These are phyloP conservation scores for Funneliformis geosporum DNA, from an alignment of 192 early-diverging fungal genomes.

Conservation along the genomic window DNA sequence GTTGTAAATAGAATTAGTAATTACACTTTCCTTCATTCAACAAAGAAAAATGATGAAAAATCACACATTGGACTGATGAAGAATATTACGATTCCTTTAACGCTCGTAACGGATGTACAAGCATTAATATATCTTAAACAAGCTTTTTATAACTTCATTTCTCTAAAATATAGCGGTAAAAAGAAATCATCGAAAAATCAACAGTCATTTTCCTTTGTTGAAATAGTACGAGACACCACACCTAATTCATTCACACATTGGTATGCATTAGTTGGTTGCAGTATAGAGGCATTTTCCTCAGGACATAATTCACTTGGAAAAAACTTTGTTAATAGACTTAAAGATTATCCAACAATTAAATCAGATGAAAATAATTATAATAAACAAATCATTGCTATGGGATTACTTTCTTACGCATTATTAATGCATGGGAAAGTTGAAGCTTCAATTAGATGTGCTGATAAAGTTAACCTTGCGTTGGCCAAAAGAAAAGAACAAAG, in stretches of 20 bases:
- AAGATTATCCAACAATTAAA: not conserved
- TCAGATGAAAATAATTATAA: not conserved
- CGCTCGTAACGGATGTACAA: slow-evolving; percentile 10
- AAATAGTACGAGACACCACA: slow-evolving; percentile 2
- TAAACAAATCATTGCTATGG: slow-evolving; percentile 28
- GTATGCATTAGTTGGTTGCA: slow-evolving; percentile 32
- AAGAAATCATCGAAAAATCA: slow-evolving; percentile 3
- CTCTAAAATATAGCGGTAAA: slow-evolving; percentile 4
- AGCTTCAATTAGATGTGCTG: slow-evolving; percentile 19
- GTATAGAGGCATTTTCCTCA: slow-evolving; percentile 1
- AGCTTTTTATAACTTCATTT: slow-evolving; percentile 26
- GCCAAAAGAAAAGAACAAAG: not conserved
- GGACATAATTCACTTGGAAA: not conserved
- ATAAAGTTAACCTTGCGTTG: slow-evolving; percentile 4
- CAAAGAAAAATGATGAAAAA: too few relatives aligned
- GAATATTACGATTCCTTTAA: slow-evolving; percentile 22
- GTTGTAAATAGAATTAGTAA: slow-evolving; percentile 6
- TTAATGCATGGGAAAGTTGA: slow-evolving; percentile 31
- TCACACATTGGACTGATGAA: not conserved
- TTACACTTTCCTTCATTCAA: too few relatives aligned
- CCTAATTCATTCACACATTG: slow-evolving; percentile 26
- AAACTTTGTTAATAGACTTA: slow-evolving; percentile 18
- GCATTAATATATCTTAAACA: slow-evolving; percentile 18
- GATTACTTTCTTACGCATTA: slow-evolving; percentile 20
- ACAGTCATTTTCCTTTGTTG: slow-evolving; percentile 14